Conservation (phyloP, 345 rosid species). For the Lumnitzera racemosa region DNA sequence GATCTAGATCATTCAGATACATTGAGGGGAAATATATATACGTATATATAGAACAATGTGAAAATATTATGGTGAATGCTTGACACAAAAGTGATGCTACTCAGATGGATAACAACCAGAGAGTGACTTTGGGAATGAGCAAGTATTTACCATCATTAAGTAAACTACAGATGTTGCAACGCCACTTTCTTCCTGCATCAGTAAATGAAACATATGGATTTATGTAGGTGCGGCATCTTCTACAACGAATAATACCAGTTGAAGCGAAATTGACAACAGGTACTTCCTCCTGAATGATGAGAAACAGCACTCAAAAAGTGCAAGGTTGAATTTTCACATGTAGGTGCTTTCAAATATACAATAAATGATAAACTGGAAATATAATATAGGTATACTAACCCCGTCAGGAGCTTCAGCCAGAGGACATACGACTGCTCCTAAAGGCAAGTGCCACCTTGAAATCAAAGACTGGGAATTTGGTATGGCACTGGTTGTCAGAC, state of each 20-base stretch:
- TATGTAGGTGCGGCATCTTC: slow-evolving; percentile 96
- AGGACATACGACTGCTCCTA: slow-evolving; percentile 98
- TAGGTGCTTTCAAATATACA: neutral
- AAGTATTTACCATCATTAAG: slow-evolving; percentile 81
- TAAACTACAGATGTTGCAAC: slow-evolving; percentile 89
- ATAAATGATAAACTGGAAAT: neutral
- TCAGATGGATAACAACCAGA: too few species aligned
- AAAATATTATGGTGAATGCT: neutral
- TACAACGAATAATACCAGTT: slow-evolving; percentile 89
- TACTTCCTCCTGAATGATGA: slow-evolving; percentile 75
- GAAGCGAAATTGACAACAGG: slow-evolving; percentile 81
- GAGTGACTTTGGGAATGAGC: neutral
- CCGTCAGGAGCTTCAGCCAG: slow-evolving; percentile 93
- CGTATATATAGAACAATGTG: neutral
- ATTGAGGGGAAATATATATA: neutral
- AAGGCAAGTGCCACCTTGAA: slow-evolving; percentile 98
- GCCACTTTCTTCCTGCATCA: slow-evolving; percentile 99
- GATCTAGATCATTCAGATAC: neutral
- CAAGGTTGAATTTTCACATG: slow-evolving; percentile 8
- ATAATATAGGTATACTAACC: slow-evolving; percentile 40
- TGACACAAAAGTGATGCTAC: too few species aligned
- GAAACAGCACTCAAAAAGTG: slow-evolving; percentile 14
- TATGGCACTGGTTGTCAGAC: slow-evolving; percentile 80
- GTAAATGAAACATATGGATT: slow-evolving; percentile 88
- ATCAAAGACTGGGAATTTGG: slow-evolving; percentile 87